Conservation (phyloP, 306 rosid genomes). For the Cucumis hystrix region DNA sequence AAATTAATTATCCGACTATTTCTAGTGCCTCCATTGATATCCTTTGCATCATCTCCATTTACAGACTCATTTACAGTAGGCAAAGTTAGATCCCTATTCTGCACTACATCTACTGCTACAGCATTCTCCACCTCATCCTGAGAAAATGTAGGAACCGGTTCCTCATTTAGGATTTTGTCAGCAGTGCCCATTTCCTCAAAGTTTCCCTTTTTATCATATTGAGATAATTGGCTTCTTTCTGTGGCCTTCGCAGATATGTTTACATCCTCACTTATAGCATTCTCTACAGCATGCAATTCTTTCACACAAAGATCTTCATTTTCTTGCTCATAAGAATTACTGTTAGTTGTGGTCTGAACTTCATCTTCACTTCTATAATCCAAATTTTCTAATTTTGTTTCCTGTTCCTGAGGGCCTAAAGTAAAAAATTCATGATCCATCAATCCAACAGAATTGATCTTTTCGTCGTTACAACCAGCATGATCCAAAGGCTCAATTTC, state of each 20-base stretch:
- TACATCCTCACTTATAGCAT: conserved; percentile 8
- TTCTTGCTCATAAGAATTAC: conserved; percentile 1
- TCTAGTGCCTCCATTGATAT: conserved; percentile 32
- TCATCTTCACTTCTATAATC: conserved; percentile 6
- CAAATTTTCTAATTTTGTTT: conserved; percentile 5
- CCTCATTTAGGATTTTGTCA: conserved; percentile 13
- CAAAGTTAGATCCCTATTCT: conserved; percentile 20
- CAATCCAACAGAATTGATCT: conserved; percentile 20
- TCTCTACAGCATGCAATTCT: conserved; percentile 22
- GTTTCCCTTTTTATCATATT: conserved; percentile 16
- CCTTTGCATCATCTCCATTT: conserved; percentile 38
- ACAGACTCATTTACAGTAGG: conserved; percentile 31
- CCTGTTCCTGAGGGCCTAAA: conserved; percentile 20
- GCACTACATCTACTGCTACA: conserved; percentile 26
- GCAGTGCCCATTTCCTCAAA: conserved; percentile 17
- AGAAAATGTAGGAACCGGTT: conserved; percentile 11
- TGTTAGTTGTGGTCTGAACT: conserved; percentile 9
- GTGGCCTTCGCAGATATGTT: neutral
- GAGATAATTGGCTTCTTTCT: conserved; percentile 15
- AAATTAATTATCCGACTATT: conserved; percentile 71
- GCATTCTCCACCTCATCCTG: conserved; percentile 31
- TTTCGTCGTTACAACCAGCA: conserved; percentile 22
- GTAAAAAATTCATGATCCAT: conserved; percentile 15
- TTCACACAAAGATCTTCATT: conserved; percentile 10
- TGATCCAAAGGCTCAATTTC: conserved; percentile 27